Base-by-base conservation (phyloP, 1,284 basidiomycete genomes). In the Cutaneotrichosporon daszewskae region DNA sequence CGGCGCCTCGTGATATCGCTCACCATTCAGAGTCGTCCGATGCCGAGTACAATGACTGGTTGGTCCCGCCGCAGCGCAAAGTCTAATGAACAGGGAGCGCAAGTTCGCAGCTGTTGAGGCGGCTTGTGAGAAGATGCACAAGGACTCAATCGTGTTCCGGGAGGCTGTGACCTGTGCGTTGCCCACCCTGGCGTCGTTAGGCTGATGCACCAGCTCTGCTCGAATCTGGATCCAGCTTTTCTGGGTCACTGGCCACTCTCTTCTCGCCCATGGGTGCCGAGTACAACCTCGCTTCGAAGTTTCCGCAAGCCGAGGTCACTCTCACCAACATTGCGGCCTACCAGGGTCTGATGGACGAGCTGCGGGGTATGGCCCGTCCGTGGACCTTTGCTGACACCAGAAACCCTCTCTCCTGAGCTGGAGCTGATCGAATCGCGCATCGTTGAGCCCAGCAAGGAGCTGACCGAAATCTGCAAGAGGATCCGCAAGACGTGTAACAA, bases 401-500 rank as follows among this genome's bases (percentile, higher is more conserved):
- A 72, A 54, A 78, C 86, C 1, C 77, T 97, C 35, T 75, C 80
- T 2, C 95, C 95, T 14, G 95, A 99, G 72, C 77, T 98, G 18
- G 94, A 99, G 68, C 77, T 99, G 51, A 92, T 99, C 64, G 87
- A 95, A 55, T 84, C 81, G 49, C 78, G 92, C 49, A 82, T 98
- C 45, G 74, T 86, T 28, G 81, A 78, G 0, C 95, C 95, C 14
- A 78, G 83, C 45, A 95, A 90, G 72, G 95, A 99, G 67, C 77
- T 95, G 28, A 82, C 87, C 64, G 76, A 79, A 0, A 77, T 96
- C 45, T 76, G 94, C 73, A 97, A 96, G 75, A 74, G 79, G 51
- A 87, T 96, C 59, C 76, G 91, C 57, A 99, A 98, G 77, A 89
- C 83, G 23, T 88, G 94, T 61, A 87, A 84, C 13, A 99, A 99